Evolutionary conservation across 108 stramenopile species (phyloP).

Genomic region (Nannochloropsis gaditana): DNA sequence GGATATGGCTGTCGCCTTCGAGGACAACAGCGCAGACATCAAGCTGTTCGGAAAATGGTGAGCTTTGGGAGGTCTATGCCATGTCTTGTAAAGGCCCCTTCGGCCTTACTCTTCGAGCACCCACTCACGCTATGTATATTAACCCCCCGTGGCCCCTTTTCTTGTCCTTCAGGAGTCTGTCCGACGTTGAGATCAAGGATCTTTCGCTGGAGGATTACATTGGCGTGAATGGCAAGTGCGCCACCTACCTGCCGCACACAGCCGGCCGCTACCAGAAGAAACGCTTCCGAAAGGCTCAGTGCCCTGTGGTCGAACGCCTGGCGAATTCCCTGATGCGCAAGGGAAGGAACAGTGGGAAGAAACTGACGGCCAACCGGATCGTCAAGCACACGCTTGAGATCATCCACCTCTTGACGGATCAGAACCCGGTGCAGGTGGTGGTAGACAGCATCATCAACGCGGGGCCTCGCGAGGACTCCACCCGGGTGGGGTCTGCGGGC

Average conservation of each 20-base stretch:
- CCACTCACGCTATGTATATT: background rate
- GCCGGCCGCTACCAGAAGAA: constrained; percentile 99
- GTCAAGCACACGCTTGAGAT: constrained; percentile 99
- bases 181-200: constrained; percentile 95
- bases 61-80: background rate
- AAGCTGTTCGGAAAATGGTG: constrained; percentile 92
- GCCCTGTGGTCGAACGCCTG: constrained; percentile 98
- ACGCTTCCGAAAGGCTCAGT: constrained; percentile 98
- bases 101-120: background rate
- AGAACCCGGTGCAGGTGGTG: constrained; percentile 99
- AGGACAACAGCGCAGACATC: constrained; percentile 60
- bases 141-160: background rate
- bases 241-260: constrained; percentile 98
- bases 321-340: constrained; percentile 96
- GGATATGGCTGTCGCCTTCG: constrained; percentile 43
- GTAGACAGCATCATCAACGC: constrained; percentile 99
- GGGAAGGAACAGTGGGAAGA: constrained; percentile 98
- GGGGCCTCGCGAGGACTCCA: constrained; percentile 99
- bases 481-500: constrained; percentile 98
- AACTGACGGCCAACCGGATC: constrained; percentile 96
- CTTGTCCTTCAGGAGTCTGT: background rate
- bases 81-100: background rate
- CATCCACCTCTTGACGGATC: constrained; percentile 97
- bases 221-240: constrained; percentile 85
- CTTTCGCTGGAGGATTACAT: constrained; percentile 78